Evolutionary conservation across 352 stramenopile species (phyloP).

Genomic region (Pythium vanterpoolii): DNA sequence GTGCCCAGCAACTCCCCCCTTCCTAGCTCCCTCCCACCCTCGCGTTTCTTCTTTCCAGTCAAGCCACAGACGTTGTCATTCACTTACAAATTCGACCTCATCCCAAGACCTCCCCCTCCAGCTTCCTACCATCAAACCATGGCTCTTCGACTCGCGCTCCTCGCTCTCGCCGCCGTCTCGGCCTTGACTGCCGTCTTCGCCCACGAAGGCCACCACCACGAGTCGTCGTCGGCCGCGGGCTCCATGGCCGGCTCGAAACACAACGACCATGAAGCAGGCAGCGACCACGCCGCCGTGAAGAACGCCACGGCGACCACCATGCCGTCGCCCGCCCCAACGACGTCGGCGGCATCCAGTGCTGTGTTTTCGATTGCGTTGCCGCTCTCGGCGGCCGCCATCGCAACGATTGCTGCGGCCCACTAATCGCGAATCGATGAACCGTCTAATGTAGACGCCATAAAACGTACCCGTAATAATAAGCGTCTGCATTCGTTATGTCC

Average conservation of each 20-base stretch:
- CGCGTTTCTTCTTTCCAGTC: too few relatives aligned
- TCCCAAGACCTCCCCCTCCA: neutral
- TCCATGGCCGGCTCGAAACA: conserved; percentile 1
- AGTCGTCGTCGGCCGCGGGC: neutral
- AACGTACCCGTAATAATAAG: neutral
- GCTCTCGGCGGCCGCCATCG: conserved; percentile 13
- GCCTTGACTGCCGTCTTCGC: conserved; percentile 8
- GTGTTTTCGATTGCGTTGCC: conserved; percentile 22
- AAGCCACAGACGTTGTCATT: neutral
- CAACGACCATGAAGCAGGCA: neutral
- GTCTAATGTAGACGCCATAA: too few relatives aligned
- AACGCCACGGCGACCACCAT: neutral
- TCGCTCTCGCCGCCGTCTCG: conserved; percentile 4
- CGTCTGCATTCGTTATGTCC: neutral
- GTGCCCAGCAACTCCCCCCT: neutral
- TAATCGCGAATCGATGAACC: neutral
- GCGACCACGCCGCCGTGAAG: neutral
- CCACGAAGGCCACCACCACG: conserved; percentile 12
- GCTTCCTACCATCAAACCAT: neutral
- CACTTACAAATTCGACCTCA: conserved; percentile 1
- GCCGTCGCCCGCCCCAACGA: neutral
- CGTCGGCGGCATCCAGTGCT: neutral
- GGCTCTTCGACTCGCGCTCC: conserved; percentile 7
- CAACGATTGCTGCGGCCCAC: conserved; percentile 4
- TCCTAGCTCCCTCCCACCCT: neutral